Base-by-base conservation (phyloP, 148 eudicot genomes). In the Amaranthus cruentus region DNA sequence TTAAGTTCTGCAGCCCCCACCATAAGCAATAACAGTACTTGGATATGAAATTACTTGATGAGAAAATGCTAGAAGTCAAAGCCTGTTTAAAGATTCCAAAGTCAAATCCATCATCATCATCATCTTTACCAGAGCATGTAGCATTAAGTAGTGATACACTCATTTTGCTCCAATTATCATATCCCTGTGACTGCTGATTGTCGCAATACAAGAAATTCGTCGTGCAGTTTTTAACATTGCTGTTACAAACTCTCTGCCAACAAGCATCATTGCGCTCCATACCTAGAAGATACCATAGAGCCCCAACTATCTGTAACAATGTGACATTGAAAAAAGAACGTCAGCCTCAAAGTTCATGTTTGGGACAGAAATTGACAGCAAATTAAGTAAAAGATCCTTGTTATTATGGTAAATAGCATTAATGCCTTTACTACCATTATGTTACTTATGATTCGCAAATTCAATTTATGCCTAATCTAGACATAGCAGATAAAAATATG, bases 1-100 rank as follows among this genome's bases (percentile, higher is more conserved):
- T 91, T 81, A 91, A 80, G 71, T 91, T 91, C 79, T 91, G 97
- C 72, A 91, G 88, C 9, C 97, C 97, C 97, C 97, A 91, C 97
- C 97, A 91, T 57, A 91, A 83, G 75, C 97, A 91, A 81, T 91
- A 91, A 75, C 92, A 91, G 55, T 89, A 89, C 69, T 91, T 91
- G 6, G 90, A 85, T 63, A 89, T 46, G 73, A 91, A 91, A 46
- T 78, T 76, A 55, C 54, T 74, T 44, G 97, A 86, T 43, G 81
- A 80, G 78, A 88, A 86, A 76, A 91, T 91, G 72, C 81, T 83
- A 61, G 95, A 86, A 11, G 86, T 70, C 83, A 91, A 85, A 70
- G 97, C 97, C 83, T 88, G 95, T 66, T 9, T 12, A 74, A 91
- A 91, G 67, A 91, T 91, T 69, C 97, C 97, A 84, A 91, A 91